Evolutionary conservation across 1,139 yeast genomes (phyloP), one percentile per base, ranked within the genome.

Genomic region (Geotrichum aggregatum): DNA sequence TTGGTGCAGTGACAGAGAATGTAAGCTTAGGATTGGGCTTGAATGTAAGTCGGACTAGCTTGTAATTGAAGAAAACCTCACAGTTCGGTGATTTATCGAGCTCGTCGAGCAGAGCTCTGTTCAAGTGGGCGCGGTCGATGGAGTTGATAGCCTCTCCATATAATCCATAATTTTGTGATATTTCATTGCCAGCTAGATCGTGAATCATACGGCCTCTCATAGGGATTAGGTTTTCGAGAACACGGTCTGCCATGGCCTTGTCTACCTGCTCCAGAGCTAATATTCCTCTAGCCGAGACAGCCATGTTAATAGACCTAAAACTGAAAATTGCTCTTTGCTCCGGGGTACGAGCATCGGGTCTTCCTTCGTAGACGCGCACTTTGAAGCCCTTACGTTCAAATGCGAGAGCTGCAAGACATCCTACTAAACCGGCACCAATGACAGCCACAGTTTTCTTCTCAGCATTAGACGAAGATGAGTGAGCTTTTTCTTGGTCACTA

Each of bases 171-270:
- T 73, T 62, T 63, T 88, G 96, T 30, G 87, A 75, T 56, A 77
- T 81, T 64, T 81, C 84, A 33, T 71, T 69, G 0, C 95, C 96
- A 10, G 74, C 63, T 19, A 69, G 52, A 60, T 83, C 84, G 66
- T 91, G 97, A 54, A 91, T 82, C 97, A 89, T 89, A 44, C 97
- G 74, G 1, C 96, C 97, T 47, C 78, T 71, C 91, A 91, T 86
- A 2, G 96, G 96, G 34, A 87, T 84, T 18, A 86, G 78, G 45
- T 79, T 79, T 39, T 73, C 71, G 59, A 86, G 65, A 1, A 87
- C 76, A 16, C 82, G 66, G 0, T 71, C 69, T 7, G 85, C 80
- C 74, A 88, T 74, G 10, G 69, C 76, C 1, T 71, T 66, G 63
- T 85, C 89, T 3, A 89, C 82, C 51, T 74, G 74, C 49, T 75